Base-by-base conservation (phyloP, 1,284 basidiomycete genomes). In the Kalmanozyma brasiliensis region DNA sequence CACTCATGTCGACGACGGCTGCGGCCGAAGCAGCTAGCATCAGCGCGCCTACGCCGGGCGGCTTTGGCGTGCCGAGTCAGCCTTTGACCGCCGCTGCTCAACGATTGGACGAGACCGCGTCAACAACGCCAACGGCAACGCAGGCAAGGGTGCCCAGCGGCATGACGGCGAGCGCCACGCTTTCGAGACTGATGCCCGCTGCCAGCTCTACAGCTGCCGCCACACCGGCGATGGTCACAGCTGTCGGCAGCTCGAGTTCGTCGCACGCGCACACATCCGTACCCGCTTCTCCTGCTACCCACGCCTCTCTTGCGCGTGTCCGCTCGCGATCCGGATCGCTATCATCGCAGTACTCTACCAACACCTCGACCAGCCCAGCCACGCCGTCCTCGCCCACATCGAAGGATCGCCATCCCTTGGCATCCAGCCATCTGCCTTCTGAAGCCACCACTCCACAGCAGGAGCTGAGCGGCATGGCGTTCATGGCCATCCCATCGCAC, bases 251-350 rank as follows among this genome's bases (percentile, higher is more conserved):
- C 42, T 68, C 65, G 38, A 68, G 65, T 24, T 42, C 59, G 3
- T 52, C 55, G 41, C 51, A 51, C 11, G 52, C 43, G 30, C 36
- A 51, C 16, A 17, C 26, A 16, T 72, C 60, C 29, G 55, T 53
- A 35, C 57, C 51, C 2, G 52, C 53, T 20, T 63, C 62, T 36
- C 62, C 55, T 13, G 62, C 62, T 22, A 56, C 62, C 17, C 64
- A 63, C 20, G 58, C 49, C 1, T 43, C 48, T 20, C 63, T 53
- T 19, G 55, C 61, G 13, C 46, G 42, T 3, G 46, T 51, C 5
- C 62, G 72, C 13, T 62, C 69, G 16, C 66, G 72, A 9, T 74
- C 72, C 10, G 72, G 63, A 4, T 74, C 72, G 14, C 10, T 71
- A 19, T 74, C 72, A 16, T 74, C 72, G 20, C 29, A 60, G 36